phyloP scores from a whole-genome alignment of 2,329 filamentous ascomycete species.

The Ophiostoma himal-ulmi region DNA sequence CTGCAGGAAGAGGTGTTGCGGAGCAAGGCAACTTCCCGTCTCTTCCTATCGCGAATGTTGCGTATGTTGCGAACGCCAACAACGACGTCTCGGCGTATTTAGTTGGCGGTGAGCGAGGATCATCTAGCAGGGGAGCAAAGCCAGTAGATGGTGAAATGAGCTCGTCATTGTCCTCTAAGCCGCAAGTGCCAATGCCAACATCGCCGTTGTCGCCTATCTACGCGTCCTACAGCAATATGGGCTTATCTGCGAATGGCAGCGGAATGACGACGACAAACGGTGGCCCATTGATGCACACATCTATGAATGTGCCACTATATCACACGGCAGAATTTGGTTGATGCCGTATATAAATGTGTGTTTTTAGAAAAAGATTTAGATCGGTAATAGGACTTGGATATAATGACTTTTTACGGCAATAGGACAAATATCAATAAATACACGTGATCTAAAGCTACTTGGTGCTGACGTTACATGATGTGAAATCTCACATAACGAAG shows the following conservation, averaged over 20 bases:
- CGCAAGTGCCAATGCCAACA: background rate
- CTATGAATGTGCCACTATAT: conserved; percentile 16
- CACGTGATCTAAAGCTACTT: background rate
- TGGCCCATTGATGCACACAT: background rate
- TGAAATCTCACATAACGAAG: background rate
- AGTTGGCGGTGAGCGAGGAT: background rate
- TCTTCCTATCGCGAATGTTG: background rate
- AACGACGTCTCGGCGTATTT: background rate
- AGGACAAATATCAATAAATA: background rate
- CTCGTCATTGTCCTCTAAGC: background rate
- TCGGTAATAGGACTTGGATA: background rate
- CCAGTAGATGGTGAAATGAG: background rate
- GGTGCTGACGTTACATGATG: background rate
- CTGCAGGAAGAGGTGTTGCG: background rate
- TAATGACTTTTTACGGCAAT: background rate
- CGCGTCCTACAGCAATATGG: background rate
- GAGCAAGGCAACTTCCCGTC: background rate
- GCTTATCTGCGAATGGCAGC: background rate
- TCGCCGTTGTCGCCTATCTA: background rate
- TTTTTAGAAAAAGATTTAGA: background rate
- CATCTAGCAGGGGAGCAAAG: background rate
- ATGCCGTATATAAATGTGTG: background rate
- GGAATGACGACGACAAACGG: background rate
- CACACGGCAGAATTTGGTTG: conserved; percentile 13
- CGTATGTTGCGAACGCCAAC: background rate